These are phyloP conservation scores for Cornus kousa DNA, from an alignment of 148 eudicot species.

Conservation along the genomic window DNA sequence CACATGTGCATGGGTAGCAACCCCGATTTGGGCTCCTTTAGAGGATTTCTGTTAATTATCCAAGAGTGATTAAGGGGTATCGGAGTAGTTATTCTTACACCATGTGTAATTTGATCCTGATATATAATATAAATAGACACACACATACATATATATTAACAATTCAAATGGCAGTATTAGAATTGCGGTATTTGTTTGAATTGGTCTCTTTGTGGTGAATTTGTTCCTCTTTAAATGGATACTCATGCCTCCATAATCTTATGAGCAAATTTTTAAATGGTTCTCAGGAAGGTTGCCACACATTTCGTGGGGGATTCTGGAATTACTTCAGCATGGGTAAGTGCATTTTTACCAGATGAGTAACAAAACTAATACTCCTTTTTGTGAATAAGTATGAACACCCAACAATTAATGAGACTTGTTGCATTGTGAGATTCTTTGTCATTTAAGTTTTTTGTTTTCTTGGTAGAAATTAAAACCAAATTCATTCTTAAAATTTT, in stretches of 20 bases:
- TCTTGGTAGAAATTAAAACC: too few relatives aligned
- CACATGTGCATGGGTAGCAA: too few relatives aligned
- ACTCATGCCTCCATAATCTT: not conserved
- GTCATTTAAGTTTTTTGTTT: not conserved
- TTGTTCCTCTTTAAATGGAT: not conserved
- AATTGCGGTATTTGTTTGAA: not conserved
- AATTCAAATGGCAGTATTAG: not conserved
- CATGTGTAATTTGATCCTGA: too few relatives aligned
- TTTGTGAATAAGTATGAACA: not conserved
- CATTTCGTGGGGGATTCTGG: slow-evolving; percentile 98
- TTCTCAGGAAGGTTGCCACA: slow-evolving; percentile 74
- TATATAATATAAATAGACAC: not conserved
- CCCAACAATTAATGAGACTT: too few relatives aligned
- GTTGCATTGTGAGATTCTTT: not conserved
- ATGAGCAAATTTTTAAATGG: slow-evolving; percentile 13
- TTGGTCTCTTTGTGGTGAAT: not conserved
- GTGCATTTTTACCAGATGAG: slow-evolving; percentile 11
- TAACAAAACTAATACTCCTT: not conserved
- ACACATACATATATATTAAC: not conserved
- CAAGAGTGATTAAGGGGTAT: too few relatives aligned
- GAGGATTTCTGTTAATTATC: too few relatives aligned
- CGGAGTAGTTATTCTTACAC: too few relatives aligned
- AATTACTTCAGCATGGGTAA: slow-evolving; percentile 98
- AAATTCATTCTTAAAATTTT: too few relatives aligned
- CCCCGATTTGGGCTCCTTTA: too few relatives aligned